Base-by-base conservation (phyloP, 1,284 basidiomycete species). In the Cryptococcus floricola region DNA sequence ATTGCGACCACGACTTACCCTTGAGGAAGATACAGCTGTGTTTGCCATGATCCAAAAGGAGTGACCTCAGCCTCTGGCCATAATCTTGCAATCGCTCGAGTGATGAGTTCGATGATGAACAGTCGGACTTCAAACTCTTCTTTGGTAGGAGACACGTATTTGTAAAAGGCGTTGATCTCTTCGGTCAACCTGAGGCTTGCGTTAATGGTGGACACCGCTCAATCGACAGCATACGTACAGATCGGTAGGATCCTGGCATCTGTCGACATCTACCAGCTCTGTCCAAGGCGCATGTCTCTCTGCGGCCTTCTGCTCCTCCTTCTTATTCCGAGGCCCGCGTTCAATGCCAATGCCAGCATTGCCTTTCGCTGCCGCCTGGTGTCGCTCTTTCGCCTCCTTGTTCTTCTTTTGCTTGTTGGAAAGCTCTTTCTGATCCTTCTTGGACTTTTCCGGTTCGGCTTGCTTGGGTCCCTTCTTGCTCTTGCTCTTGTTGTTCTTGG, bases 1-100 rank as follows among this genome's bases (percentile, higher is more conserved):
- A 28, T 42, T 42, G 23, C 45, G 44, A 14, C 19, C 14, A 28
- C 13, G 19, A n/a, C 23, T 38, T 72, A 94, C 92, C 93, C 95
- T 60, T 84, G 81, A 1, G 95, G 95, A 13, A 98, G 82, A 75
- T 99, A 99, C 27, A 98, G 80, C 69, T 92, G 91, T 10, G 95
- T 99, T 69, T 89, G 87, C 72, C 89, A 96, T 67, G 89, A 92
- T 16, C 95, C 95, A 74, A 98, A 99, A 0, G 93, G 87, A 53
- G 84, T 77, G 5, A 98, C 87, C 41, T 84, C 77, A 9, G 93
- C 91, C 65, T 95, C 91, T 0, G 85, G 83, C 79, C 90, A 97
- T 25, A 80, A 75, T 19, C 77, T 72, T 14, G 77, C 79, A 48
- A 98, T 82, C 4, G 86, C 84, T 14, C 81, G 80, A 2, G 86